Percentiles rank a stretch among this genome's conserved stretches.
Conservation (phyloP, 176 grass and related monocot species). For the Secale cereale region DNA sequence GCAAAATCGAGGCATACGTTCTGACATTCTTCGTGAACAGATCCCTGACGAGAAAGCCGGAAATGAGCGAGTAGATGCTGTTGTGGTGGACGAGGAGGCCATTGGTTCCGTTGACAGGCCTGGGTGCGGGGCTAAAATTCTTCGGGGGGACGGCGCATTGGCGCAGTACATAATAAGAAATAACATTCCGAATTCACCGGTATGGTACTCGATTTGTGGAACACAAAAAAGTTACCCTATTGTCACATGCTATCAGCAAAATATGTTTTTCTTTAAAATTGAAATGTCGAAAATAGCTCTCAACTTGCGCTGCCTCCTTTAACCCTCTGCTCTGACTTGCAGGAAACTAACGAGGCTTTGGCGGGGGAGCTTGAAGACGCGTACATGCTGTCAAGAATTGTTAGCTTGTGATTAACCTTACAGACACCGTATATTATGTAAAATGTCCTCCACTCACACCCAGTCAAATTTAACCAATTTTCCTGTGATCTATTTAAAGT, state of each 20-base stretch:
- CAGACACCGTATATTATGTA: slow-evolving; percentile 48
- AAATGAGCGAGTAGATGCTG: slow-evolving; percentile 78
- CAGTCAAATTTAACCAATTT: slow-evolving; percentile 5
- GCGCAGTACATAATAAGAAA: slow-evolving; percentile 52
- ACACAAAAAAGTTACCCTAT: neutral
- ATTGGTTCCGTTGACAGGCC: slow-evolving; percentile 56
- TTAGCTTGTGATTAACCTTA: slow-evolving; percentile 63
- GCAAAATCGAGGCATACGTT: neutral
- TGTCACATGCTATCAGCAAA: neutral
- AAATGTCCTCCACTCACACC: slow-evolving; percentile 24
- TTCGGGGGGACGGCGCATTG: slow-evolving; percentile 79
- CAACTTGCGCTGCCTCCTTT: neutral
- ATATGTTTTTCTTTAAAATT: neutral
- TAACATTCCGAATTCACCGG: slow-evolving; percentile 46
- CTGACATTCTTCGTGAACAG: slow-evolving; percentile 44
- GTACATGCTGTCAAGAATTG: slow-evolving; percentile 66
- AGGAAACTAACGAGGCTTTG: slow-evolving; percentile 58
- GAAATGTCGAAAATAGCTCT: neutral
- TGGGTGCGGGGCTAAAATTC: slow-evolving; percentile 86
- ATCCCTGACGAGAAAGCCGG: slow-evolving; percentile 76
- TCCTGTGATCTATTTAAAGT: slow-evolving; percentile 17
- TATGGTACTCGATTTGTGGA: neutral
- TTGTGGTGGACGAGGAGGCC: slow-evolving; percentile 87
- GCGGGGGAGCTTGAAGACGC: slow-evolving; percentile 59
- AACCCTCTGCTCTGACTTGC: neutral